These are phyloP conservation scores for Sophora flavescens DNA, from an alignment of 306 rosid genomes.

Conservation along the genomic window DNA sequence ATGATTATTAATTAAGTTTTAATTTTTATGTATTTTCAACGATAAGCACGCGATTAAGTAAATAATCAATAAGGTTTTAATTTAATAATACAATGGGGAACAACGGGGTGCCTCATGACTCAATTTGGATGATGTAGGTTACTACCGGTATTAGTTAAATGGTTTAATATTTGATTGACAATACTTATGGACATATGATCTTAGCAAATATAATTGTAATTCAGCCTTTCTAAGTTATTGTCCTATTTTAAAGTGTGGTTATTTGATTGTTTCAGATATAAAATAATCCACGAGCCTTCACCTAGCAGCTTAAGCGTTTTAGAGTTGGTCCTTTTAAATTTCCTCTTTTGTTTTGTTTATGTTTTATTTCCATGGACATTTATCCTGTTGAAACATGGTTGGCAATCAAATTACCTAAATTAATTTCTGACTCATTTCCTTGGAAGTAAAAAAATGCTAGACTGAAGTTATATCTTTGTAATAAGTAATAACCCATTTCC, in stretches of 20 bases:
- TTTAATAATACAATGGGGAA: no score
- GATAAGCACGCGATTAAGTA: no score
- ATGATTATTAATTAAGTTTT: no score
- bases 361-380: background rate
- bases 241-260: background rate
- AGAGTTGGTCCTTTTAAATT: no score
- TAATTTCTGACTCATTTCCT: background rate
- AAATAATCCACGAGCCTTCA: background rate
- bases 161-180: background rate
- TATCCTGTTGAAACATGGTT: constrained; percentile 13
- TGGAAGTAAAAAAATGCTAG: constrained; percentile 9
- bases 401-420: constrained; percentile 30
- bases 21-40: no score
- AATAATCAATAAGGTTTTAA: no score
- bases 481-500: no score
- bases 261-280: background rate
- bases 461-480: constrained; percentile 19
- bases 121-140: constrained; percentile 37
- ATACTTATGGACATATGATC: background rate
- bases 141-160: background rate
- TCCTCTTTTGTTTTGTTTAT: no score
- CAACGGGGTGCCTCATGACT: no score
- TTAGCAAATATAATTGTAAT: background rate
- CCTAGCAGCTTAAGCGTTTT: background rate
- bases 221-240: background rate